These are phyloP conservation scores for Dactylellina haptotyla DNA, from an alignment of 2,329 filamentous ascomycete genomes.

Conservation along the genomic window DNA sequence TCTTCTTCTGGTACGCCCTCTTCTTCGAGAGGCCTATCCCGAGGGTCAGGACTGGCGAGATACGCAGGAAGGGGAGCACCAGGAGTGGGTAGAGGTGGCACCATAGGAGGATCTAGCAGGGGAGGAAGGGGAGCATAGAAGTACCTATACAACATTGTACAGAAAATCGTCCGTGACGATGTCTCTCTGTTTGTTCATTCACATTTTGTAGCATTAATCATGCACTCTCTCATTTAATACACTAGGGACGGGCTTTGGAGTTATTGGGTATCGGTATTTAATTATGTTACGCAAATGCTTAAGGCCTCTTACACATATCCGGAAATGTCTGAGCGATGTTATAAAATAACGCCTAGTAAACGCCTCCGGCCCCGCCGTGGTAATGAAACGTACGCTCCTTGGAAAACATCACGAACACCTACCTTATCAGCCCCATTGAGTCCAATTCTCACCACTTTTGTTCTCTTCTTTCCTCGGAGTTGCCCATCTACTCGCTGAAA, in stretches of 20 bases:
- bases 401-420: neutral
- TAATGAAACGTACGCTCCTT: neutral
- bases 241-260: conserved; percentile 25
- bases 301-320: neutral
- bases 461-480: conserved; percentile 27
- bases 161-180: conserved; percentile 19
- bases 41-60: conserved; percentile 41
- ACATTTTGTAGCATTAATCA: neutral
- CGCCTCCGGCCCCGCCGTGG: conserved; percentile 23
- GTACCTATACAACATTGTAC: neutral
- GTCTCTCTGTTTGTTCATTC: neutral
- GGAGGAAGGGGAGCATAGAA: conserved; percentile 26
- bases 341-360: conserved; percentile 18
- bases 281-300: conserved; percentile 7
- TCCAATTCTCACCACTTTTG: conserved; percentile 21
- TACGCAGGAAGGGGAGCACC: conserved; percentile 49
- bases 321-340: neutral
- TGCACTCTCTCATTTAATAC: conserved; percentile 14
- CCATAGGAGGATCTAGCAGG: conserved; percentile 2
- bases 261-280: conserved; percentile 25
- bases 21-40: conserved; percentile 29
- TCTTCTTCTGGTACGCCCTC: conserved; percentile 17
- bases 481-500: conserved; percentile 40
- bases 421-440: conserved; percentile 25
- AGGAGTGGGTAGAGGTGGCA: conserved; percentile 59